Evolutionary conservation across 495 filamentous ascomycete genomes (phyloP).

Genomic region (Aspergillus ostianus): DNA sequence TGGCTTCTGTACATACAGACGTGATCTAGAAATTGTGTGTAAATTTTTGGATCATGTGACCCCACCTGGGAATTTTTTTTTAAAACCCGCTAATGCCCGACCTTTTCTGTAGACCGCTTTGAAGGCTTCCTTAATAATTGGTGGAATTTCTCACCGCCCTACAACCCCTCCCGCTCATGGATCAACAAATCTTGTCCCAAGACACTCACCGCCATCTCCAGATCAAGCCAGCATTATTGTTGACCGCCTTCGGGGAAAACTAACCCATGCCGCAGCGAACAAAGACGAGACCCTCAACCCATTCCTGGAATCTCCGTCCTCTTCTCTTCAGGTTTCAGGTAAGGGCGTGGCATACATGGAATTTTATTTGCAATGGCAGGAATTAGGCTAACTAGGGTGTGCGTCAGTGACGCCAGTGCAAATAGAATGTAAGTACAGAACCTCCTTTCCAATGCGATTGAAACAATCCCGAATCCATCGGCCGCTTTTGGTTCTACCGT

Average conservation of each 20-base stretch:
- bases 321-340: too few relatives aligned
- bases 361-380: too few relatives aligned
- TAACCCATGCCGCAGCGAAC: too few relatives aligned
- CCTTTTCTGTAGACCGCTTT: slow-evolving; percentile 24
- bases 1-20: neutral
- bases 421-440: too few relatives aligned
- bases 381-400: too few relatives aligned
- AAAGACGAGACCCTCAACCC: too few relatives aligned
- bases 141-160: slow-evolving; percentile 7
- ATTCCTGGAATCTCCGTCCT: too few relatives aligned
- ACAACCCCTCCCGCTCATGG: neutral
- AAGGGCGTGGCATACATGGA: too few relatives aligned
- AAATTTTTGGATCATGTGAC: slow-evolving; percentile 43
- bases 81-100: slow-evolving; percentile 4
- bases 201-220: neutral
- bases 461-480: neutral
- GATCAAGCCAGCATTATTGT: neutral
- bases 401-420: too few relatives aligned
- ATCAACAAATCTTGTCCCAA: slow-evolving; percentile 1
- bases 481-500: neutral
- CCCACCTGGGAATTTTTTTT: slow-evolving; percentile 27
- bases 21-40: slow-evolving; percentile 33
- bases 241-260: slow-evolving; percentile 14
- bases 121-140: slow-evolving; percentile 1
- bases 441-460: too few relatives aligned